A percentile compares a stretch with the other conserved stretches of the same genome.
phyloP scores from a whole-genome alignment of 192 early-diverging fungal species.

The Mortierella alpina region DNA sequence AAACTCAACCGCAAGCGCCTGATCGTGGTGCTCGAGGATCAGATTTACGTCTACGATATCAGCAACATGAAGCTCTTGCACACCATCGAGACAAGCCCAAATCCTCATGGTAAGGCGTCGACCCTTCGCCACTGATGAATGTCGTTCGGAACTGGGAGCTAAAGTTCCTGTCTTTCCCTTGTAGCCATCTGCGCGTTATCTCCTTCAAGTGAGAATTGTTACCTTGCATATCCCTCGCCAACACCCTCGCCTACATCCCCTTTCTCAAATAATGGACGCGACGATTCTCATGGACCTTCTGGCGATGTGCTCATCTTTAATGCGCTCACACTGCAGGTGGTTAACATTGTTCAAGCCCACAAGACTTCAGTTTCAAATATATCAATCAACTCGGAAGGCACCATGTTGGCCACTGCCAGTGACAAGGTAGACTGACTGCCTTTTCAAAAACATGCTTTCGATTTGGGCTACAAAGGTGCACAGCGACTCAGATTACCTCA shows the following conservation, averaged over 20 bases:
- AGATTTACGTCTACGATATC: slow-evolving; percentile 97
- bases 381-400: slow-evolving; percentile 91
- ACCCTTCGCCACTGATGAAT: too few species aligned
- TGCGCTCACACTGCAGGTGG: slow-evolving; percentile 85
- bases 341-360: slow-evolving; percentile 96
- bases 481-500: neutral
- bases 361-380: slow-evolving; percentile 91
- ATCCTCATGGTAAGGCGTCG: slow-evolving; percentile 75
- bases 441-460: neutral
- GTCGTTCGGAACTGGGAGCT: too few species aligned
- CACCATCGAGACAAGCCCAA: slow-evolving; percentile 95
- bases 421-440: slow-evolving; percentile 78
- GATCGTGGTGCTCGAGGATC: slow-evolving; percentile 94
- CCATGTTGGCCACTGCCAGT: slow-evolving; percentile 92
- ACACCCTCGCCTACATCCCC: slow-evolving; percentile 71
- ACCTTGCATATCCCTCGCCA: slow-evolving; percentile 91
- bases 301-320: slow-evolving; percentile 96
- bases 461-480: neutral
- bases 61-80: slow-evolving; percentile 98
- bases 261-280: slow-evolving; percentile 58
- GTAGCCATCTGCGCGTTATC: slow-evolving; percentile 91
- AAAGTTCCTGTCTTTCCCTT: too few species aligned
- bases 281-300: slow-evolving; percentile 62
- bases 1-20: slow-evolving; percentile 95
- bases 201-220: slow-evolving; percentile 93